These are phyloP conservation scores for Phytophthora sp. DNA, from an alignment of 352 stramenopile species.

Conservation along the genomic window DNA sequence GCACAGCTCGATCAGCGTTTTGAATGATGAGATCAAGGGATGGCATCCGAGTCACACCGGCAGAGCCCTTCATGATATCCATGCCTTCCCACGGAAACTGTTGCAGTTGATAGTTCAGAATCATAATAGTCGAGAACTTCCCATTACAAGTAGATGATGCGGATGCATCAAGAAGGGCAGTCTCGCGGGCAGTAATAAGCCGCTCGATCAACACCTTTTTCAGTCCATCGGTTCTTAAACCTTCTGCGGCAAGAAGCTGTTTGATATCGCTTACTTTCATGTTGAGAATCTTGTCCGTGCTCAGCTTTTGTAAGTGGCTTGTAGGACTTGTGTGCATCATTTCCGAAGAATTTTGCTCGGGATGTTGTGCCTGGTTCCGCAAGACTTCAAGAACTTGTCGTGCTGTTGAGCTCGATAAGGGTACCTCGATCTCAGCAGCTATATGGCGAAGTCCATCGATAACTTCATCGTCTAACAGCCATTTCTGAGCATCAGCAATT, in stretches of 20 bases:
- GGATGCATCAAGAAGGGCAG: slow-evolving; percentile 7
- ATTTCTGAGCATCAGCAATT: slow-evolving; percentile 35
- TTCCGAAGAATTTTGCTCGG: not conserved
- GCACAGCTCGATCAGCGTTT: slow-evolving; percentile 22
- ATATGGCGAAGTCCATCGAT: slow-evolving; percentile 46
- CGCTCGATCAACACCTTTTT: slow-evolving; percentile 63
- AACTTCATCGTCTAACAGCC: slow-evolving; percentile 52
- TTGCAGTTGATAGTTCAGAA: slow-evolving; percentile 67
- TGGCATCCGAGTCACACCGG: slow-evolving; percentile 74
- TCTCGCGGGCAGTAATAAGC: slow-evolving; percentile 39
- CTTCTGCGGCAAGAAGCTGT: slow-evolving; percentile 32
- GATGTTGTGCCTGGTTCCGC: slow-evolving; percentile 5
- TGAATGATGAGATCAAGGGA: slow-evolving; percentile 67
- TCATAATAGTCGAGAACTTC: slow-evolving; percentile 63
- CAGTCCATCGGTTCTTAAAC: slow-evolving; percentile 42
- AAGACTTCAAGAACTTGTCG: slow-evolving; percentile 28
- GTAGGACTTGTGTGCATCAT: not conserved
- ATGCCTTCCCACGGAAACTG: slow-evolving; percentile 87
- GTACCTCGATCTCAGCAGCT: slow-evolving; percentile 31
- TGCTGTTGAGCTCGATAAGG: slow-evolving; percentile 21
- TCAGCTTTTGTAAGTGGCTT: slow-evolving; percentile 23
- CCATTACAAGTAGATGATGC: no score
- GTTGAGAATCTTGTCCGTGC: slow-evolving; percentile 37
- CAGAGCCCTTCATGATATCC: slow-evolving; percentile 46
- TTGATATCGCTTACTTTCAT: slow-evolving; percentile 59